Conservation (phyloP, 73 alveolate genomes). For the Paramecium tetraurelia region DNA sequence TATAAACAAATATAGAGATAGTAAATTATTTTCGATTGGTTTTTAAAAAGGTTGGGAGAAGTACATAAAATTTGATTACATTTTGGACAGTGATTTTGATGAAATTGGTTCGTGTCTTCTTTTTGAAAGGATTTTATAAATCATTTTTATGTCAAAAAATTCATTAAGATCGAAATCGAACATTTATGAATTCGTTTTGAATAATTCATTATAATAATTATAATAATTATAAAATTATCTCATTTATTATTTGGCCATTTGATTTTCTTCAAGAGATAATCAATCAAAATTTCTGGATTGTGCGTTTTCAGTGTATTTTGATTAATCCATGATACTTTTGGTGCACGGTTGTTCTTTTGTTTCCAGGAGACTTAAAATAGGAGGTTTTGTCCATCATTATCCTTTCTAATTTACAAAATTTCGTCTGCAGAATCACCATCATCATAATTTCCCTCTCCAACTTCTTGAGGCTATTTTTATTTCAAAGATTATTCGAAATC, state of each 20-base stretch:
- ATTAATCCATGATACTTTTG: neutral
- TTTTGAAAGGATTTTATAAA: neutral
- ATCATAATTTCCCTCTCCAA: constrained; percentile 2
- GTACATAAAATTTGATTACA: too few relatives aligned
- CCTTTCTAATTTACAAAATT: neutral
- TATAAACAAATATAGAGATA: too few relatives aligned
- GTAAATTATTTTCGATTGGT: too few relatives aligned
- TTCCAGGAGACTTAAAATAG: neutral
- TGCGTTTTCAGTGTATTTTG: neutral
- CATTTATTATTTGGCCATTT: constrained; percentile 34
- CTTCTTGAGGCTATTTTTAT: neutral
- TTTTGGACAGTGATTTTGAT: neutral
- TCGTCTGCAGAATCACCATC: constrained; percentile 47
- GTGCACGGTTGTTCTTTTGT: neutral
- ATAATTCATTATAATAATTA: neutral
- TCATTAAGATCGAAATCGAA: neutral
- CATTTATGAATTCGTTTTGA: neutral
- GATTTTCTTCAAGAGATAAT: neutral
- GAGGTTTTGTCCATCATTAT: neutral
- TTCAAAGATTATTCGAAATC: neutral
- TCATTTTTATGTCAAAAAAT: neutral
- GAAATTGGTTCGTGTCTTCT: neutral
- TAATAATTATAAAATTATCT: neutral
- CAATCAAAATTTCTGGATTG: constrained; percentile 5
- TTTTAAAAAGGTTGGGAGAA: too few relatives aligned